Base-by-base conservation (phyloP, 352 stramenopile species). In the Pythium dissotocum region DNA sequence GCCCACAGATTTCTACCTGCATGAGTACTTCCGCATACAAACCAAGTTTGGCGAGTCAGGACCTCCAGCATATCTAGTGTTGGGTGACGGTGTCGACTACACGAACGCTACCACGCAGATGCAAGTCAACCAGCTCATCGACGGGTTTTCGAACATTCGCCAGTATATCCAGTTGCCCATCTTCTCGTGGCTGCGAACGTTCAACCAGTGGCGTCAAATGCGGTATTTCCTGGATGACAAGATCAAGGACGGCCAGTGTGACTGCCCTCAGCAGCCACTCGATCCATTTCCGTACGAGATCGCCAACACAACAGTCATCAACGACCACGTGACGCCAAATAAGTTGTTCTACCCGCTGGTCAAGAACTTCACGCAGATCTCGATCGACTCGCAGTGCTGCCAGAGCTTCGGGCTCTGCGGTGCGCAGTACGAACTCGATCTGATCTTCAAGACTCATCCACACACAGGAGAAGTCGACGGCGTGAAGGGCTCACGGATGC, bases 361-460 rank as follows among this genome's bases (percentile, higher is more conserved):
- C 44, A 76, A 92, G 52, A 94, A 85, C 26, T 97, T 97, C 51
- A 91, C 92, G 32, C 67, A 71, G 7, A 97, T 97, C 51, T 77
- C 81, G 7, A 97, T 97, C 61, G 89, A 96, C 61, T 96, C 88
- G 32, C 79, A 90, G 56, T 97, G 91, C 62, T 97, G 91, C 64
- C 88, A 97, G 58, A 82, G 86, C 59, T 94, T 93, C 69, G 88
- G 91, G 7, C 72, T 96, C 7, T 97, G 91, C 61, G 89, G 89
- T 24, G 89, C 83, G 0, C 91, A 97, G 63, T 97, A 91, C 69
- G 80, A 85, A 63, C 82, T 73, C 38, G 89, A 97, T 66, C 84
- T 97, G 9, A 77, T 94, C 28, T 97, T 97, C 59, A 70, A 65
- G 10, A 68, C 55, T 2, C 64, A 80, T 7, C 33, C 58, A 6